A percentile compares a stretch with the other conserved stretches of the same genome.
Conservation (phyloP, 345 rosid genomes). For the Limnanthes douglasii region DNA sequence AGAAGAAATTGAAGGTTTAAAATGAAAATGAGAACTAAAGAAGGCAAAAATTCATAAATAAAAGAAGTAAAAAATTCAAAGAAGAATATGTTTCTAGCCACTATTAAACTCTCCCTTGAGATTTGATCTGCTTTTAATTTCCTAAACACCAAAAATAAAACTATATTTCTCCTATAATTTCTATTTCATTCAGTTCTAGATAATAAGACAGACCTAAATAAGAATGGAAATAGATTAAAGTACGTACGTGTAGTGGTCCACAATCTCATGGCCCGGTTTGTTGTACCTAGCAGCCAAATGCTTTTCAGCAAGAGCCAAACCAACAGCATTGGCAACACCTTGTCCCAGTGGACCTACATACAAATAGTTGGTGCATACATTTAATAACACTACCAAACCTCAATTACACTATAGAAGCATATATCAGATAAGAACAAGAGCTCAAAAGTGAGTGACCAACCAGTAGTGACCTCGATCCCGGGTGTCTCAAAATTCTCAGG, state of each 20-base stretch:
- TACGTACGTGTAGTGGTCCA: conserved; percentile 82
- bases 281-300: conserved; percentile 86
- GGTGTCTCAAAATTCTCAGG: conserved; percentile 99
- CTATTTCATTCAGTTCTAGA: no score
- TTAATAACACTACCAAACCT: conserved; percentile 2
- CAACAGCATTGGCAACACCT: conserved; percentile 87
- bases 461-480: conserved; percentile 97
- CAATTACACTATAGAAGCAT: neutral
- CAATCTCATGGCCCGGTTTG: conserved; percentile 66
- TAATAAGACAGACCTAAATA: no score
- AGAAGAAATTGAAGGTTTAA: no score
- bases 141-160: no score
- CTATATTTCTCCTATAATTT: no score
- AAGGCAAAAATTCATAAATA: no score
- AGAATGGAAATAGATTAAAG: neutral
- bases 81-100: no score
- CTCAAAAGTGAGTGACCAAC: conserved; percentile 19
- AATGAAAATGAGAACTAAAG: no score
- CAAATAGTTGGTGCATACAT: neutral
- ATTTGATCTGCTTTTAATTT: no score
- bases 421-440: neutral
- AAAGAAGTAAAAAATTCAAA: no score
- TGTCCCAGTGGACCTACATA: conserved; percentile 88
- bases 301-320: conserved; percentile 88
- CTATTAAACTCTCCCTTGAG: no score